A percentile compares a stretch with the other conserved stretches of the same genome.
These are phyloP conservation scores for Anacardium occidentale DNA, from an alignment of 345 rosid species.

Conservation along the genomic window DNA sequence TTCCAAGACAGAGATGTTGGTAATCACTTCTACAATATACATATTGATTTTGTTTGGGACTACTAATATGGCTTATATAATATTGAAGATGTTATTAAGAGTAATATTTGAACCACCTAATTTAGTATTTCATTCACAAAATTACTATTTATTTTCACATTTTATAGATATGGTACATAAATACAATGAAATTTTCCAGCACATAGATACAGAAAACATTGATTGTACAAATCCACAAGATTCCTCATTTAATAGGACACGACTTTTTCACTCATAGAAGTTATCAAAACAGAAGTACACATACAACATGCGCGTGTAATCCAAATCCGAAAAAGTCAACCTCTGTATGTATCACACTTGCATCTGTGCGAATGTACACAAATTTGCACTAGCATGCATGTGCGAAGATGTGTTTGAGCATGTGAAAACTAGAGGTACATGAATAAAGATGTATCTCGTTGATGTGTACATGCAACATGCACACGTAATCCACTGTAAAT, in stretches of 20 bases:
- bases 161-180: not conserved
- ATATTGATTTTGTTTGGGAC: not conserved
- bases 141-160: conserved; percentile 3
- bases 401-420: no score
- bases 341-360: not conserved
- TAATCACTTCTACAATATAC: not conserved
- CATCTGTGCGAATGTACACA: not conserved
- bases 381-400: not conserved
- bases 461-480: no score
- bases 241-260: not conserved
- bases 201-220: not conserved
- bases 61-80: not conserved
- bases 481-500: no score
- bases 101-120: not conserved
- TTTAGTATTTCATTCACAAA: not conserved
- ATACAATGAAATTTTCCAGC: not conserved
- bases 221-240: not conserved
- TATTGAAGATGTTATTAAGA: not conserved
- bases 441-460: no score
- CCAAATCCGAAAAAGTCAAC: not conserved
- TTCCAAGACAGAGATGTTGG: not conserved
- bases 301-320: not conserved
- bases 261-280: not conserved
- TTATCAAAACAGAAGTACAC: not conserved
- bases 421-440: not conserved